A percentile compares a stretch with the other conserved stretches of the same genome.
These are phyloP conservation scores for Neopestalotiopsis sp. DNA, from an alignment of 2,329 filamentous ascomycete genomes.

Conservation along the genomic window DNA sequence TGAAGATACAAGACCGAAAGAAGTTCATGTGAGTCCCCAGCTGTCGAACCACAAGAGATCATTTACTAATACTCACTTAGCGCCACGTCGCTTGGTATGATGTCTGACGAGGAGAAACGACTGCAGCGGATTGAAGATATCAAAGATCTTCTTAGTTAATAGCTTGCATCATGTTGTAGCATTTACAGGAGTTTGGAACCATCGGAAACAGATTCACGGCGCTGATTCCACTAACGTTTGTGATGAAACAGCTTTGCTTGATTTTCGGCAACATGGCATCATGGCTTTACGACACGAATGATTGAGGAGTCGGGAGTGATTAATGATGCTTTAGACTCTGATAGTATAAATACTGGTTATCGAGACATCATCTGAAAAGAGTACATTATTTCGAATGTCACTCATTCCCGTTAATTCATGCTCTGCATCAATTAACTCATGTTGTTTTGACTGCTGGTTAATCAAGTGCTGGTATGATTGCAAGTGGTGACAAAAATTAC, in stretches of 20 bases:
- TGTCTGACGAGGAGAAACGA: slow-evolving; percentile 92
- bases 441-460: too few species aligned
- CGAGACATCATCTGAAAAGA: neutral
- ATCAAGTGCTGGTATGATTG: too few species aligned
- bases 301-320: neutral
- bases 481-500: neutral
- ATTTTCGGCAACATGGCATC: neutral
- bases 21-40: slow-evolving; percentile 82
- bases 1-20: slow-evolving; percentile 92
- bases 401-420: too few species aligned
- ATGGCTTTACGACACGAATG: neutral
- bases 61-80: slow-evolving; percentile 50
- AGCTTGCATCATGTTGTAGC: neutral
- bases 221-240: neutral
- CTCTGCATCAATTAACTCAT: too few species aligned
- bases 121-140: slow-evolving; percentile 92
- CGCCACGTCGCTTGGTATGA: slow-evolving; percentile 93
- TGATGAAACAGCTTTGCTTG: neutral
- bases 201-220: neutral
- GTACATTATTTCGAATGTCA: too few species aligned
- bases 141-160: slow-evolving; percentile 77
- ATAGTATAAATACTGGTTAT: neutral
- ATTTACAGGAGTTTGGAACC: slow-evolving; percentile 13
- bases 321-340: neutral
- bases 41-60: neutral